Evolutionary conservation across 441 rosid species (phyloP), one percentile per base, ranked within the genome.

Genomic region (Erysimum cheiri): DNA sequence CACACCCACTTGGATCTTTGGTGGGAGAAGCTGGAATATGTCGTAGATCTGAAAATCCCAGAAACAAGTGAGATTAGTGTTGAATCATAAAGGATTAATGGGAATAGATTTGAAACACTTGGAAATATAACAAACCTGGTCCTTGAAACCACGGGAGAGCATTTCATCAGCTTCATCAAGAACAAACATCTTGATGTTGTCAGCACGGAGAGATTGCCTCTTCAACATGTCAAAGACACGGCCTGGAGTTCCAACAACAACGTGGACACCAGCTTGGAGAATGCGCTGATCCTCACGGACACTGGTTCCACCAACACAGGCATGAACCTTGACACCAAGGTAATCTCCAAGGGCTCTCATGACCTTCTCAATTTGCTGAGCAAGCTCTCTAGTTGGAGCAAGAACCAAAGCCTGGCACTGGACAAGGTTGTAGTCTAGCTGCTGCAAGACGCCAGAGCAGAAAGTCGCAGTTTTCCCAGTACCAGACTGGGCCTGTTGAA

Each of bases 61-160:
- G 2, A 37, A 40, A 49, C 44, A 22, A 46, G 17, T 15, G 14
- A 47, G 59, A 56, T 19, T 17, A 56, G 29, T 47, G 36, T 28
- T 9, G 0, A 26, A 29, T 29, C 0, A 6, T 14, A 46, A 22
- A 1, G 24, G 24, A 22, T 22, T 22, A 22, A 33, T 1, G 8
- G 5, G 35, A 39, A 39, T 0, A 1, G 33, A 35, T 44, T 44
- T 3, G 3, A 62, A 12, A 11, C 39, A 9, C 44, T 9, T 9
- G 11, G 29, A 44, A 15, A 15, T 36, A 24, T 35, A 0, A 67
- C 74, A 28, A 40, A 76, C 80, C 73, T 80, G 80, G 47, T 77
- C 84, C 73, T 80, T 74, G 77, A 77, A 80, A 68, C 81, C 84
- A 28, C 84, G 79, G 58, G 84, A 74, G 36, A 80, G 84, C 81